Evolutionary conservation across 73 alveolate genomes (phyloP).

Genomic region (Paramecium sonneborni): DNA sequence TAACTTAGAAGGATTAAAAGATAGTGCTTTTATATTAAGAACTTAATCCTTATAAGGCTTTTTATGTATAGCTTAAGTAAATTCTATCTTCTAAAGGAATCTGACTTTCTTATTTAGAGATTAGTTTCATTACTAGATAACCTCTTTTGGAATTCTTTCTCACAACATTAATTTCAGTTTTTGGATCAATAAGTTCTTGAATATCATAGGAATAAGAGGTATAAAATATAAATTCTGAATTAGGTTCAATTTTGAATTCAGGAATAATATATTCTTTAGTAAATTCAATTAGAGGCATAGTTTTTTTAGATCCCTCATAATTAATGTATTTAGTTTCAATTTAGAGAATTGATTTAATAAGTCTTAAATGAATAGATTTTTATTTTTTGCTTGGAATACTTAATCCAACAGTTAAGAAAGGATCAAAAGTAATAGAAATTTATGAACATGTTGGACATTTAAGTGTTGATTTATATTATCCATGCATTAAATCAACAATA

Average conservation of each 20-base stretch:
- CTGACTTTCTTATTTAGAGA: not conserved
- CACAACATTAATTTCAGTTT: not conserved
- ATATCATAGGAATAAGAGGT: not conserved
- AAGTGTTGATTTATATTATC: conserved; percentile 91
- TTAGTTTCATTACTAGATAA: not conserved
- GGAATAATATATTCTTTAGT: not conserved
- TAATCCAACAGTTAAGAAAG: conserved; percentile 88
- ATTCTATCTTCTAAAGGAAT: conserved; percentile 5
- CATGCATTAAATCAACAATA: conserved; percentile 95
- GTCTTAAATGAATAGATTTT: conserved; percentile 26
- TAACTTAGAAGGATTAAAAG: not conserved
- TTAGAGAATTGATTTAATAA: not conserved
- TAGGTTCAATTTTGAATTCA: not conserved
- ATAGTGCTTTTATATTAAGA: not conserved
- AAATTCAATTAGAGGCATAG: not conserved
- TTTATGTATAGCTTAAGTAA: not conserved
- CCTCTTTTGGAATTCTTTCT: conserved; percentile 24
- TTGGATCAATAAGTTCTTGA: not conserved
- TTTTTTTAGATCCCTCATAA: not conserved
- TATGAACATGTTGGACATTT: conserved; percentile 89
- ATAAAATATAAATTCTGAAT: not conserved
- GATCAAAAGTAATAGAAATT: conserved; percentile 93
- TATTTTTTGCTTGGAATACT: conserved; percentile 85
- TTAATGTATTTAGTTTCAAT: not conserved
- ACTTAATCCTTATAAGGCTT: not conserved